Percentiles rank a stretch among this genome's conserved stretches.
Conservation (phyloP, 2,329 filamentous ascomycete species). For the Aspergillus fumigatiaffinis region DNA sequence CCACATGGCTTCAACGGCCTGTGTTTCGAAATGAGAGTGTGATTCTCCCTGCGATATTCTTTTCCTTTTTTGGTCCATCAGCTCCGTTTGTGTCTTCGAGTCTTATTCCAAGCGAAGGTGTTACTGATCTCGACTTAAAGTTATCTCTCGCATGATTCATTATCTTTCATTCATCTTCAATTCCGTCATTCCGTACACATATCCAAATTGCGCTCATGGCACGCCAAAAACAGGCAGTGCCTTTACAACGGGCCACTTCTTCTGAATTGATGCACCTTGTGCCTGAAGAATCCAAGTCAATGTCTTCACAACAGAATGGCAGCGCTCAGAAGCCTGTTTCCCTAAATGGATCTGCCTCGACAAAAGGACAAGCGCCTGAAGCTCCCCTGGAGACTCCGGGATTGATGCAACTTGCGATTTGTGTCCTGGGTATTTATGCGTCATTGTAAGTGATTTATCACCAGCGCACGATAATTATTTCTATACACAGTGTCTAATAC, state of each 20-base stretch:
- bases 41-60: background rate
- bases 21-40: background rate
- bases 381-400: conserved; percentile 49
- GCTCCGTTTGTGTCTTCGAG: conserved; percentile 1
- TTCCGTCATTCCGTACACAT: background rate
- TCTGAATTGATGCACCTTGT: conserved; percentile 57
- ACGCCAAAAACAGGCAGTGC: conserved; percentile 64
- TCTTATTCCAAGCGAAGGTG: background rate
- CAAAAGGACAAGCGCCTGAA: conserved; percentile 20
- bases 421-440: conserved; percentile 92
- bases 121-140: background rate
- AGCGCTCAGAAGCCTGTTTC: conserved; percentile 12
- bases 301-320: conserved; percentile 30
- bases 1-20: conserved; percentile 35
- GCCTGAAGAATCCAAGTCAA: conserved; percentile 28
- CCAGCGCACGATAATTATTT: background rate
- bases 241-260: conserved; percentile 62
- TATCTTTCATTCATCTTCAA: background rate
- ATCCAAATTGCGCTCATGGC: conserved; percentile 52
- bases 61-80: conserved; percentile 8
- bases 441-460: conserved; percentile 66
- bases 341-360: conserved; percentile 18
- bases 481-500: background rate
- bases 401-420: conserved; percentile 71
- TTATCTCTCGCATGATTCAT: background rate